Evolutionary conservation across 1,139 yeast genomes (phyloP).

Genomic region (Geotrichum phurueaensis): DNA sequence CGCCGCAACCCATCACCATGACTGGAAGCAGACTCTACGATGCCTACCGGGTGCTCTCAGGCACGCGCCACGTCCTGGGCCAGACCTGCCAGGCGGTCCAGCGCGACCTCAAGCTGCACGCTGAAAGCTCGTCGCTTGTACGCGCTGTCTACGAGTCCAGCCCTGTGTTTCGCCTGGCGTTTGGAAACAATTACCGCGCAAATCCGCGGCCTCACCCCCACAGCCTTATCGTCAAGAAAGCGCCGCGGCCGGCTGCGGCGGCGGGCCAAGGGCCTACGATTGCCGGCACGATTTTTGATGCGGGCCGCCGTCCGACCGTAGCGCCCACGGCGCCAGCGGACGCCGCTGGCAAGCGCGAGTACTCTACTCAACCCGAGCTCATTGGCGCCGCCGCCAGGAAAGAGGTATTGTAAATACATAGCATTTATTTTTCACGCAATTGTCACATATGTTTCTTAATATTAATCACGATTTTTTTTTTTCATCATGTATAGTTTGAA

Average conservation of each 20-base stretch:
- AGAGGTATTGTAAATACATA: slow-evolving; percentile 6
- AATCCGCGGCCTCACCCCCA: slow-evolving; percentile 5
- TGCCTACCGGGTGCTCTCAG: slow-evolving; percentile 21
- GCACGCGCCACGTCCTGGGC: slow-evolving; percentile 16
- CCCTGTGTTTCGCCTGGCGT: neutral
- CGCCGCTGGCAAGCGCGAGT: slow-evolving; percentile 8
- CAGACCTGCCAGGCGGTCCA: neutral
- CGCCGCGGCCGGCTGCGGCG: neutral
- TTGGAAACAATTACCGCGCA: slow-evolving; percentile 8
- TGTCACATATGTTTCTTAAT: neutral
- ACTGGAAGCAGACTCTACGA: slow-evolving; percentile 22
- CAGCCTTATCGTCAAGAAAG: neutral
- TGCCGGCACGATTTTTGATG: slow-evolving; percentile 7
- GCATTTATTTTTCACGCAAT: neutral
- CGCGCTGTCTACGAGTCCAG: slow-evolving; percentile 10
- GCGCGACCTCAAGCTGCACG: slow-evolving; percentile 5
- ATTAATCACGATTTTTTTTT: neutral
- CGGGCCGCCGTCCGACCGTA: slow-evolving; percentile 6
- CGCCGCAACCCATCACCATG: slow-evolving; percentile 4
- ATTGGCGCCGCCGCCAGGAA: slow-evolving; percentile 11
- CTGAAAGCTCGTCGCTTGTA: slow-evolving; percentile 8
- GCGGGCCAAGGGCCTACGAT: neutral
- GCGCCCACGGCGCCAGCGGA: neutral
- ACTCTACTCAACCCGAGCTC: slow-evolving; percentile 7
- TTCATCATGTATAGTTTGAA: slow-evolving; percentile 40